Evolutionary conservation across 495 filamentous ascomycete genomes (phyloP).

Genomic region (Trichoderma asperelloides): DNA sequence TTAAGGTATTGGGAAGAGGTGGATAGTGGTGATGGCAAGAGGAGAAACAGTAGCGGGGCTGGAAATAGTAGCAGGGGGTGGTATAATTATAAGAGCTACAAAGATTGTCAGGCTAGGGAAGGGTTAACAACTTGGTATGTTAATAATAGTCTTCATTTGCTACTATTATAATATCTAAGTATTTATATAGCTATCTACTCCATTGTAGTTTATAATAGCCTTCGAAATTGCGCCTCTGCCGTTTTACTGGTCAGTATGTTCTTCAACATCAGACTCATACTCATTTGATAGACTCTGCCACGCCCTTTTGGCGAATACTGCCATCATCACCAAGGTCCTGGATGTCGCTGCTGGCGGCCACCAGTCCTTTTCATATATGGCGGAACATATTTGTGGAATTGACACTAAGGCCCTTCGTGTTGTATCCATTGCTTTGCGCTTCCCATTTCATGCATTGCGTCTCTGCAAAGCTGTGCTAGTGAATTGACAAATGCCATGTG

Average conservation of each 20-base stretch:
- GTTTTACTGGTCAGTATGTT: conserved; percentile 17
- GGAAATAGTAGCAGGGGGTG: too few species aligned
- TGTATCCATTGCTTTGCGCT: background rate
- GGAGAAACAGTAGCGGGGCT: too few species aligned
- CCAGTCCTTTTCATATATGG: conserved; percentile 32
- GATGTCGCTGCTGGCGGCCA: conserved; percentile 38
- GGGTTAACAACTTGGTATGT: too few species aligned
- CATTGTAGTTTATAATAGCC: too few species aligned
- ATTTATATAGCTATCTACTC: too few species aligned
- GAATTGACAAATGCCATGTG: conserved; percentile 39
- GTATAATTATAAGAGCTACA: too few species aligned
- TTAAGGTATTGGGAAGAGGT: too few species aligned
- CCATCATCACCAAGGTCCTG: conserved; percentile 18
- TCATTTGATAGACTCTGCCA: conserved; percentile 40
- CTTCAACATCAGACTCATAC: conserved; percentile 36
- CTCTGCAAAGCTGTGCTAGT: conserved; percentile 39
- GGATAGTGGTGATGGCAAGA: too few species aligned
- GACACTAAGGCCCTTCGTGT: conserved; percentile 34
- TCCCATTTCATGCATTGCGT: conserved; percentile 12
- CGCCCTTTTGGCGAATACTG: conserved; percentile 27
- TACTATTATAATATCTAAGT: too few species aligned
- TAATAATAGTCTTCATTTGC: too few species aligned
- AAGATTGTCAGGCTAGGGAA: too few species aligned
- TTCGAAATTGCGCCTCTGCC: conserved; percentile 16
- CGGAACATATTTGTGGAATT: conserved; percentile 40